Evolutionary conservation across 768 basidiomycete species (phyloP), one percentile per base, ranked within the genome.

Genomic region (Fistulinella prunicolor): DNA sequence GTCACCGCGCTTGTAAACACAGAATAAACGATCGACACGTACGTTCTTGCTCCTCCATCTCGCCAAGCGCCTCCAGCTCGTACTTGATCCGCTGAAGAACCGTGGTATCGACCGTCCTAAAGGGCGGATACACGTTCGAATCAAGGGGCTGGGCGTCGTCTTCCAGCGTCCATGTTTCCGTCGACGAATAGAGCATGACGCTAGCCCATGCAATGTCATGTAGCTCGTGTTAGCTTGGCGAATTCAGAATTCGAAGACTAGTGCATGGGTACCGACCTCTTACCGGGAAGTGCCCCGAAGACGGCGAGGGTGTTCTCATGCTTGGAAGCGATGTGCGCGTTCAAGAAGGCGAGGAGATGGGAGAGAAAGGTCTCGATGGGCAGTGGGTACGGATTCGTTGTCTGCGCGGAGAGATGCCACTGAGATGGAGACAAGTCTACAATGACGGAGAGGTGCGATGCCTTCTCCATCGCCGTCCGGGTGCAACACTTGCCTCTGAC

Each of bases 231-330:
- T 28, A 28, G 26, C n/a, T 28, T 28, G 26, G 10, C 6, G 10
- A 28, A 28, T 28, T 28, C 26, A 28, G n/a, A n/a, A n/a, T n/a
- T n/a, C n/a, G n/a, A n/a, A n/a, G n/a, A n/a, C n/a, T n/a, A n/a
- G n/a, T n/a, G n/a, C 35, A 34, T 12, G 9, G 32, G 14, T n/a
- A 59, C 73, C 23, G 5, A 89, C 91, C 89, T 93, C 67, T 84
- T 85, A 19, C 81, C 82, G 1, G 89, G 89, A 39, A 93, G 75
- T 5, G 94, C 95, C 8, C 83, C 95, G 63, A 92, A 95, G 46
- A 97, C 88, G 6, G 93, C 89, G 32, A 99, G 76, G 4, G 88
- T 81, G 63, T 99, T 99, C 65, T 95, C 94, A 70, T 94, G 86
- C 55, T 86, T 82, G 53, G 82, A 79, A 2, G 94, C 94, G 51